Conservation (phyloP, 1,139 yeast species). For the Protomyces inundatus region DNA sequence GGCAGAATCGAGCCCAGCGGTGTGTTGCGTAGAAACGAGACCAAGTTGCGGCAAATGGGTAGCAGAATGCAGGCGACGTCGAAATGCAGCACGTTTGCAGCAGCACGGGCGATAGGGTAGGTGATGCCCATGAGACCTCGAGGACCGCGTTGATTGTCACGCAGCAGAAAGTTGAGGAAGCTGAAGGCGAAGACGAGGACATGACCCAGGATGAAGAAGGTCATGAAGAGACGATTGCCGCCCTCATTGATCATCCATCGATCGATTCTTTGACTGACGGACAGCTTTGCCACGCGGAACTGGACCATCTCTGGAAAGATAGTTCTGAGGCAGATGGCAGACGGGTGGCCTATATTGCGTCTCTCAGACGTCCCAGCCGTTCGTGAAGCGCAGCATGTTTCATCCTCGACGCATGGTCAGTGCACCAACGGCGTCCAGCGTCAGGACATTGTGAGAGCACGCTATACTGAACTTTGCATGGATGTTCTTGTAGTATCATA, state of each 20-base stretch:
- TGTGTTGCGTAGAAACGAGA: conserved; percentile 19
- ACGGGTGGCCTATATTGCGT: too few relatives aligned
- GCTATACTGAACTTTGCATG: too few relatives aligned
- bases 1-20: conserved; percentile 21
- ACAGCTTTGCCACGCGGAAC: neutral
- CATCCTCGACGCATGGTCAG: too few relatives aligned
- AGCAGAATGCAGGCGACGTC: conserved; percentile 21
- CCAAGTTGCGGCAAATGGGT: conserved; percentile 23
- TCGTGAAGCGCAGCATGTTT: too few relatives aligned
- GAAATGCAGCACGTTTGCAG: conserved; percentile 21
- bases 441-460: too few relatives aligned
- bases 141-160: conserved; percentile 8
- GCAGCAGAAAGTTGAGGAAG: neutral
- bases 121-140: conserved; percentile 11
- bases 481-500: too few relatives aligned
- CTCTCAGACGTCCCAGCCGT: too few relatives aligned
- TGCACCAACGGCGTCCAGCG: too few relatives aligned
- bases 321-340: too few relatives aligned
- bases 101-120: conserved; percentile 18
- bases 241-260: conserved; percentile 27
- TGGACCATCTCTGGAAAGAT: neutral
- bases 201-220: conserved; percentile 12
- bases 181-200: conserved; percentile 21
- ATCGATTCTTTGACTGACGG: conserved; percentile 18
- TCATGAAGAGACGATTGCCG: conserved; percentile 2